Evolutionary conservation across 2,329 filamentous ascomycete genomes (phyloP).

Genomic region (Immersiporthe knoxdaviesiana): DNA sequence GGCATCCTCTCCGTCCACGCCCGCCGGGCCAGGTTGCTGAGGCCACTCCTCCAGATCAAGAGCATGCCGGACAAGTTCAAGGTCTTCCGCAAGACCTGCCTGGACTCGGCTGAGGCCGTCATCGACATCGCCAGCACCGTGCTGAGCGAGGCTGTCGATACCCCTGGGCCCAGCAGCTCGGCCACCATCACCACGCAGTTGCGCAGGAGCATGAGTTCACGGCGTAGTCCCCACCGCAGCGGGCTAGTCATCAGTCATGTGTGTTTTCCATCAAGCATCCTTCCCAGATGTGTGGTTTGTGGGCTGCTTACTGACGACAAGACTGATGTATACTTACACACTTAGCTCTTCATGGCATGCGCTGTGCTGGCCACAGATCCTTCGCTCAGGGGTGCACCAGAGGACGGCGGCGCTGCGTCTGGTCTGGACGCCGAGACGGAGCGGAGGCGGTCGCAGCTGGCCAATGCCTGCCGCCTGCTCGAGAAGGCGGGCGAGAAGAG

Average conservation of each 20-base stretch:
- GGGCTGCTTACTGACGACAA: neutral
- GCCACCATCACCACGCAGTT: neutral
- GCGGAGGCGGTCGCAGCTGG: constrained; percentile 23
- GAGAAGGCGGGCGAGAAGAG: constrained; percentile 29
- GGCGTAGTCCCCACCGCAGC: constrained; percentile 20
- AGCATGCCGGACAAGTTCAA: constrained; percentile 19
- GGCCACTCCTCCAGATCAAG: constrained; percentile 22
- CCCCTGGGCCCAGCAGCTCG: neutral
- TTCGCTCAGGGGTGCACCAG: neutral
- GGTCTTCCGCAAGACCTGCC: constrained; percentile 16
- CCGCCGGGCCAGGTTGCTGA: constrained; percentile 22
- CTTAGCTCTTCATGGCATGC: constrained; percentile 28
- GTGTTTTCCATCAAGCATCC: neutral
- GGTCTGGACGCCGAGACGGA: constrained; percentile 24
- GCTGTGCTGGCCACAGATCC: constrained; percentile 30
- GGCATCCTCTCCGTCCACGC: constrained; percentile 17
- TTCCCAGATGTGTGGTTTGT: no score
- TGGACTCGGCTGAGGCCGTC: constrained; percentile 23
- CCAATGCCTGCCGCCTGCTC: constrained; percentile 29
- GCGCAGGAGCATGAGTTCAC: neutral
- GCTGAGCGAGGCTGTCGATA: constrained; percentile 21
- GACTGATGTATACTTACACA: no score
- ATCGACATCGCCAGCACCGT: constrained; percentile 20
- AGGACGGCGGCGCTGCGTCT: neutral
- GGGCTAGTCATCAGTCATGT: constrained; percentile 23